Conservation (phyloP, 2,329 filamentous ascomycete species). For the Tympanopsis confertula region DNA sequence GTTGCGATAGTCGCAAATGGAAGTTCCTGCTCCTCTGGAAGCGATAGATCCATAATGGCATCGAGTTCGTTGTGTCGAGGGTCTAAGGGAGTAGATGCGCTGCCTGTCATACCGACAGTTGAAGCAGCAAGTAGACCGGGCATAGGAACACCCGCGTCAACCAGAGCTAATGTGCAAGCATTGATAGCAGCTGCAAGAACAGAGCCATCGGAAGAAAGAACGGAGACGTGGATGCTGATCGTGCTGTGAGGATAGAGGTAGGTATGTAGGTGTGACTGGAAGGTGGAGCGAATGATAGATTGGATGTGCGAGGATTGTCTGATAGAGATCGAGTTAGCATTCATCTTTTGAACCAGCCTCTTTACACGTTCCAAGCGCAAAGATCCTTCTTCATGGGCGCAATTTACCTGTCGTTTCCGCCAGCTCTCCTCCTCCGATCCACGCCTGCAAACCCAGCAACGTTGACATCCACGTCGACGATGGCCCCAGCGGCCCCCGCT, state of each 20-base stretch:
- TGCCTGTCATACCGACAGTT: not conserved
- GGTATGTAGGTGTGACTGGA: slow-evolving; percentile 1
- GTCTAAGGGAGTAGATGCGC: not conserved
- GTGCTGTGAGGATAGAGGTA: slow-evolving; percentile 1
- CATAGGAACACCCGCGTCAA: not conserved
- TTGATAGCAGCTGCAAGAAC: not conserved
- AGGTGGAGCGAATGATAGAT: not conserved
- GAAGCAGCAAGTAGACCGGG: not conserved
- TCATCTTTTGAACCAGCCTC: no score
- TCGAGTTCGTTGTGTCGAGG: not conserved
- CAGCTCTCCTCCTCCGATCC: slow-evolving; percentile 1
- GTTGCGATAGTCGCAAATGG: not conserved
- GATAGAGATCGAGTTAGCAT: no score
- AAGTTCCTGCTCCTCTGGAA: not conserved
- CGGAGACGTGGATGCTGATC: slow-evolving; percentile 1
- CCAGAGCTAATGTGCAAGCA: not conserved
- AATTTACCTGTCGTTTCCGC: not conserved
- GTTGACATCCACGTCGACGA: not conserved
- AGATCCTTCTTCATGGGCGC: no score
- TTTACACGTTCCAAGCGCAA: no score
- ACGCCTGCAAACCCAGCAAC: slow-evolving; percentile 1
- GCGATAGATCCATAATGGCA: not conserved
- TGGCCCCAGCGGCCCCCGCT: not conserved
- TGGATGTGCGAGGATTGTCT: not conserved
- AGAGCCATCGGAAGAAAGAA: not conserved